phyloP scores from a whole-genome alignment of 2,329 filamentous ascomycete genomes.

The Didymellaceae sp. region DNA sequence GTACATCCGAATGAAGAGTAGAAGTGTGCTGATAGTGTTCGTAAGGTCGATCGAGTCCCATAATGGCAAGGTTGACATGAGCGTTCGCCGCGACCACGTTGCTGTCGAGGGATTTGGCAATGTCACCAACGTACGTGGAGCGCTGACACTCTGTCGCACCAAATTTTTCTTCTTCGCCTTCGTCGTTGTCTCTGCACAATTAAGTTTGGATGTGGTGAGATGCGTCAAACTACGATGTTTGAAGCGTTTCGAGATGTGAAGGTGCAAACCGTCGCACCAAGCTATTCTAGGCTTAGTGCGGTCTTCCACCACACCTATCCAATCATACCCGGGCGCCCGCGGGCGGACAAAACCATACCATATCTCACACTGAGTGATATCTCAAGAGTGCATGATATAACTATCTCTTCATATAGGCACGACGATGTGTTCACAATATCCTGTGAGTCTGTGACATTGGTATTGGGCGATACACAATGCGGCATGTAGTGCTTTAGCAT shows the following conservation, averaged over 20 bases:
- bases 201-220: constrained; percentile 6
- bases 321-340: too few species aligned
- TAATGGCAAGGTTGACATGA: too few species aligned
- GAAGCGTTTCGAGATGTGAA: constrained; percentile 30
- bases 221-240: constrained; percentile 39
- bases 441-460: too few species aligned
- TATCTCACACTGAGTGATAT: too few species aligned
- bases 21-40: background rate
- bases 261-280: background rate
- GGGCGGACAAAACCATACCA: too few species aligned
- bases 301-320: background rate
- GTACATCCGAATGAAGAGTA: background rate
- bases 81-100: background rate
- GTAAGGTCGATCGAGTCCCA: too few species aligned
- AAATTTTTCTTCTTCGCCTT: background rate
- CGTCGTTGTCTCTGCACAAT: background rate
- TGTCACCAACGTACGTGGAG: background rate
- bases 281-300: background rate
- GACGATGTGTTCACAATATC: too few species aligned
- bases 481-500: too few species aligned
- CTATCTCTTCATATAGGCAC: too few species aligned
- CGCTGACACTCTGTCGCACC: background rate
- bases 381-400: too few species aligned
- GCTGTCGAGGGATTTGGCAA: too few species aligned
- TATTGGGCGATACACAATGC: too few species aligned